Base-by-base conservation (phyloP, 176 grass and related monocot species). In the Oryza meyeriana region DNA sequence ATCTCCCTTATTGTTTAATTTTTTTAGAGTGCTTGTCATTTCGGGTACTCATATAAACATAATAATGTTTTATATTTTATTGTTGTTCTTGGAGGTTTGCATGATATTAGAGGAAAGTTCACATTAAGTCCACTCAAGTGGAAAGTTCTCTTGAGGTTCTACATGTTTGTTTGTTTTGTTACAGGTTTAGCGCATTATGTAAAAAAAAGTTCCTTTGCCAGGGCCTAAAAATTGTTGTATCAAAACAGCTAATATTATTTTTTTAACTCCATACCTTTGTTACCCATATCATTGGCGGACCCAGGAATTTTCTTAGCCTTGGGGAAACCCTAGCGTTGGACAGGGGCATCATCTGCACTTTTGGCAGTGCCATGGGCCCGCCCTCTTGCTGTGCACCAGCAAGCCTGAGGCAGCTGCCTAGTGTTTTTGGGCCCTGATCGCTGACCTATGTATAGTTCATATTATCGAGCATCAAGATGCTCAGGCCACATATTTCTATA, bases 41-140 rank as follows among this genome's bases (percentile, higher is more conserved):
- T 44, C 77, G 57, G 12, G 34, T 4, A 78, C 36, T 38, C 78
- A 11, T 64, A 47, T 81, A 28, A 70, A 41, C 72, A 76, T 65
- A n/a, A 27, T 66, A 28, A 27, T 73, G 16, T 55, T 55, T 55
- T 22, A 3, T 64, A 10, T 36, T 34, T 40, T 26, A 66, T 11
- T 27, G 4, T 32, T 74, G 84, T 57, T 25, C 22, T 14, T 88
- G 59, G 13, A 74, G 2, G 31, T 73, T 44, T 48, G 17, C 14
- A 12, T 26, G 38, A n/a, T 47, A 42, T 35, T 59, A 32, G 6
- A 62, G 38, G 55, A 31, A 72, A 45, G 36, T 38, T 47, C 63
- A 2, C 34, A 82, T 45, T 32, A 12, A 38, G 16, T 2, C 16
- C 67, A 64, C 8, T 44, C 3, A 45, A 57, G 9, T 45, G 16